Evolutionary conservation across 2,329 filamentous ascomycete genomes (phyloP), one percentile per base, ranked within the genome.

Genomic region (Colletotrichum tofieldiae): DNA sequence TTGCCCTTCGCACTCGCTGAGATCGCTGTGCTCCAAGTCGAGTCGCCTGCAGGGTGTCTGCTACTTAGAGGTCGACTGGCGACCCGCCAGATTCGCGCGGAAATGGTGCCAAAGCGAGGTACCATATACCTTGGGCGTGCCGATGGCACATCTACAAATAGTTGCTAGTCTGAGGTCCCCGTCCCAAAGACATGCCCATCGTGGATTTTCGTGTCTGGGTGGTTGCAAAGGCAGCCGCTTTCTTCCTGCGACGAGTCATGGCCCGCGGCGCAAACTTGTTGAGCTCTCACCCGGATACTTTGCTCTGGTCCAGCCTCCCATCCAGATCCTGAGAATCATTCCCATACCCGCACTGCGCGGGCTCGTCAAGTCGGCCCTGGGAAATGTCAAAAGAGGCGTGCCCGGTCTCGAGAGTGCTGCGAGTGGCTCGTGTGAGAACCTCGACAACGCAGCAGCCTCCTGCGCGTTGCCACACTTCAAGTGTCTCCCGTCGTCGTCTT

Each of bases 201-300:
- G 59, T 41, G 52, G 49, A 60, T 55, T 47, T 55, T 35, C 45
- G 32, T 23, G 59, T 49, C 37, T 39, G 59, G 58, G 29, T 32
- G 58, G 29, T 32, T 37, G 26, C 49, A 32, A 26, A 60, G 39
- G 41, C 47, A 43, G 39, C 51, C 64, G 59, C 54, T 54, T 64
- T 55, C n/a, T 41, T 26, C 23, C 51, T 64, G 26, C 26, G 62
- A 52, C 71, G 71, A 73, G 71, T 73, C 71, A 73, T 71, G 71
- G 62, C 63, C 67, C 58, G 52, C 67, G 59, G 51, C n/a, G 35
- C 16, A 63, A 47, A 66, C 55, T 58, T 58, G 58, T 54, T 32
- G 67, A 29, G 39, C 49, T 35, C 35, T 26, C 45, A 63, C 32
- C 32, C 58, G 41, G 29, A 32, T 60, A 23, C 37, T 60, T 60